phyloP scores from a whole-genome alignment of 2,329 filamentous ascomycete species.

The Xylariaceae sp. region DNA sequence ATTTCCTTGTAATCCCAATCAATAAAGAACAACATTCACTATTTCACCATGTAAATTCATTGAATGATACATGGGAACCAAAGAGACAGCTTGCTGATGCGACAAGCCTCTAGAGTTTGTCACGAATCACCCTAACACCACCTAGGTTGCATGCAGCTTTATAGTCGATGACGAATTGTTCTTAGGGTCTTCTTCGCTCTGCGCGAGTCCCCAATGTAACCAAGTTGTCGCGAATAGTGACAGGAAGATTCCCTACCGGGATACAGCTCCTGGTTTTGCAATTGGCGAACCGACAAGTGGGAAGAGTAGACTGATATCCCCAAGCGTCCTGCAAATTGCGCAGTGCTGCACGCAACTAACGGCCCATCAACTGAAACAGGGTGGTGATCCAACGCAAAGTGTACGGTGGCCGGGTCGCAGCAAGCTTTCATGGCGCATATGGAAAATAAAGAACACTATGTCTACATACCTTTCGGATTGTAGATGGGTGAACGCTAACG shows the following conservation, averaged over 20 bases:
- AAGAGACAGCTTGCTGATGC: constrained; percentile 2
- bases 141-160: background rate
- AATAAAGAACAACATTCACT: constrained; percentile 5
- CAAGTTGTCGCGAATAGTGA: constrained; percentile 5
- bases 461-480: constrained; percentile 1
- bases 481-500: background rate
- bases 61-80: background rate
- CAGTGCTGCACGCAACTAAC: constrained; percentile 11
- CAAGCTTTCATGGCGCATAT: constrained; percentile 26
- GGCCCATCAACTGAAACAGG: background rate
- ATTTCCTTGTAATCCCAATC: constrained; percentile 1
- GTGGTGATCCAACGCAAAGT: background rate
- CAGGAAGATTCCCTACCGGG: constrained; percentile 10
- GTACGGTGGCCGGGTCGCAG: constrained; percentile 9
- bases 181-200: constrained; percentile 21
- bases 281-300: constrained; percentile 7
- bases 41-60: constrained; percentile 11
- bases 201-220: constrained; percentile 18
- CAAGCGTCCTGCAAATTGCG: constrained; percentile 10
- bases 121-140: constrained; percentile 7
- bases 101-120: constrained; percentile 3
- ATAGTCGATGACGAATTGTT: constrained; percentile 11
- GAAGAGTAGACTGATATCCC: background rate
- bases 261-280: constrained; percentile 8
- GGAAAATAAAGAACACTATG: constrained; percentile 7